phyloP scores from a whole-genome alignment of 352 stramenopile genomes.

The Blastocystis sp. region DNA sequence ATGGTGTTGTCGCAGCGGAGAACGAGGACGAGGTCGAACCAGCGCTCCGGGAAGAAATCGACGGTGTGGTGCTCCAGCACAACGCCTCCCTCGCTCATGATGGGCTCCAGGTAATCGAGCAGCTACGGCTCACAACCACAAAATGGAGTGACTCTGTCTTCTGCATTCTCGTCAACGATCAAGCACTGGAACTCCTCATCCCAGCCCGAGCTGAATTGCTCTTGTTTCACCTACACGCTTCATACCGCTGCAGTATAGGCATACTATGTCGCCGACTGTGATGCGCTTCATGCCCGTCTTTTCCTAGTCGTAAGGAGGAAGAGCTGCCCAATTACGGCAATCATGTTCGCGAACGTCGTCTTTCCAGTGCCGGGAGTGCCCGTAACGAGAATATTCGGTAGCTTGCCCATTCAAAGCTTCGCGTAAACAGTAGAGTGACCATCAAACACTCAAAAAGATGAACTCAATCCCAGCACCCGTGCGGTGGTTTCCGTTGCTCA shows the following conservation, averaged over 20 bases:
- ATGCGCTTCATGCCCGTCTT: constrained; percentile 78
- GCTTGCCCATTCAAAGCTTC: constrained; percentile 8
- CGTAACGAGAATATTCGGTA: constrained; percentile 84
- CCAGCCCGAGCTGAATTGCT: constrained; percentile 78
- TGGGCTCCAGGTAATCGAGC: constrained; percentile 82
- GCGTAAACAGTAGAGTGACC: background rate
- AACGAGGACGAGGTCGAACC: constrained; percentile 84
- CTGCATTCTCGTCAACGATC: constrained; percentile 78
- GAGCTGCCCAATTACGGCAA: constrained; percentile 71
- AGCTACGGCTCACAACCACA: constrained; percentile 70
- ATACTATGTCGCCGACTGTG: constrained; percentile 81
- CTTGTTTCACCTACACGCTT: constrained; percentile 75
- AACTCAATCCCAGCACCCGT: constrained; percentile 23
- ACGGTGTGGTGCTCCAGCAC: constrained; percentile 85
- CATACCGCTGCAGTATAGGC: background rate
- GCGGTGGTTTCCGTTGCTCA: constrained; percentile 28
- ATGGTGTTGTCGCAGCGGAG: constrained; percentile 83
- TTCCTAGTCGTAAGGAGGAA: constrained; percentile 73
- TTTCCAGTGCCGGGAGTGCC: constrained; percentile 84
- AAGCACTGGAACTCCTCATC: constrained; percentile 85
- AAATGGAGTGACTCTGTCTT: constrained; percentile 75
- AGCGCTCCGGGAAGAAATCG: constrained; percentile 85
- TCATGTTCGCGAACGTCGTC: constrained; percentile 82
- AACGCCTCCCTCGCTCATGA: constrained; percentile 79
- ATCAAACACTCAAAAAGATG: constrained; percentile 8